Conservation (phyloP, 208 protist species). For the Leishmania tarentolae region DNA sequence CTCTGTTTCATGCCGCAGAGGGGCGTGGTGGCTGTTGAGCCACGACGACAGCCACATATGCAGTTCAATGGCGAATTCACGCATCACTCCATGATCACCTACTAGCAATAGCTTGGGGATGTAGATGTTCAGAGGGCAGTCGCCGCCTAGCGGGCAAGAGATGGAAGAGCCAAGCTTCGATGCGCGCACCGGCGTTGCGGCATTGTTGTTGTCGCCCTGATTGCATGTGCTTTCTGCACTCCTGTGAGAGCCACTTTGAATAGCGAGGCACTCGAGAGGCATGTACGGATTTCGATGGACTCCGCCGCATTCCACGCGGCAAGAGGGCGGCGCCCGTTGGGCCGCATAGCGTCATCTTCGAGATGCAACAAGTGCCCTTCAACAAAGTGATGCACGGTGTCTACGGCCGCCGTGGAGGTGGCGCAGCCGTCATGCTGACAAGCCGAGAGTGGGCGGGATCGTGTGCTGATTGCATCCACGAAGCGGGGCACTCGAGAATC, state of each 20-base stretch:
- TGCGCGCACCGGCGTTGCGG: too few relatives aligned
- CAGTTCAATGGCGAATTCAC: slow-evolving; percentile 3
- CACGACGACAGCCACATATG: not conserved
- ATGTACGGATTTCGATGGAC: slow-evolving; percentile 45
- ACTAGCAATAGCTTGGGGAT: slow-evolving; percentile 28
- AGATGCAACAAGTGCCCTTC: not conserved
- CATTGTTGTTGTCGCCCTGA: not conserved
- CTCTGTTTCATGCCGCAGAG: not conserved
- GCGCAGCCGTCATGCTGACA: not conserved
- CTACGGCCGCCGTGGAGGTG: not conserved
- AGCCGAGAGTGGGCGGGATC: not conserved
- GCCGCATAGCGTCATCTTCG: not conserved
- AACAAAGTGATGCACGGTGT: not conserved
- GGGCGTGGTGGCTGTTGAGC: not conserved
- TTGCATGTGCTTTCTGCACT: not conserved
- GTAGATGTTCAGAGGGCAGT: not conserved
- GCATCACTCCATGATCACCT: slow-evolving; percentile 23
- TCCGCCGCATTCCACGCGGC: slow-evolving; percentile 31
- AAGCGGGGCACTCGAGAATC: not conserved
- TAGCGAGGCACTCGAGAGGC: slow-evolving; percentile 39
- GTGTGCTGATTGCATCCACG: not conserved
- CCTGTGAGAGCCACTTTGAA: slow-evolving; percentile 16
- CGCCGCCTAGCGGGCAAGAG: too few relatives aligned
- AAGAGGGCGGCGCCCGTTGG: not conserved
- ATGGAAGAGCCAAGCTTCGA: too few relatives aligned